Evolutionary conservation across 352 stramenopile species (phyloP).

Genomic region (Phytophthora capsici): DNA sequence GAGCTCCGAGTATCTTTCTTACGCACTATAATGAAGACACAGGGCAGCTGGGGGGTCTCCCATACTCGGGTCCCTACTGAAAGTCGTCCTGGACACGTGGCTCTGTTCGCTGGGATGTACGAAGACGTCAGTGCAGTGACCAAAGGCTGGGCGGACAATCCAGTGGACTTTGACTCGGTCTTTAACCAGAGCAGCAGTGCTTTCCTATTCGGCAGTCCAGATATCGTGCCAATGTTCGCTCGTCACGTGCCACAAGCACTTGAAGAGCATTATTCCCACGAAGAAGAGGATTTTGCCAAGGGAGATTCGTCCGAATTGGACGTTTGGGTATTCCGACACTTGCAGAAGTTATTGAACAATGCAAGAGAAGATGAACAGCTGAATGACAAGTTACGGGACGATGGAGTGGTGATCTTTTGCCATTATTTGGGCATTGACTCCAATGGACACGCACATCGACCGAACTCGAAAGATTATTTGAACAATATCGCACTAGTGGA

Average conservation of each 20-base stretch:
- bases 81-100: slow-evolving; percentile 81
- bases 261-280: slow-evolving; percentile 78
- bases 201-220: slow-evolving; percentile 83
- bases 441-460: slow-evolving; percentile 86
- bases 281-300: slow-evolving; percentile 86
- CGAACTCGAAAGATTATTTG: slow-evolving; percentile 79
- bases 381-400: slow-evolving; percentile 37
- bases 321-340: slow-evolving; percentile 73
- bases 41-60: slow-evolving; percentile 81
- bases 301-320: slow-evolving; percentile 73
- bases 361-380: slow-evolving; percentile 28
- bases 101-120: slow-evolving; percentile 89
- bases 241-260: slow-evolving; percentile 70
- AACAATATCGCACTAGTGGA: slow-evolving; percentile 87
- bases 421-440: slow-evolving; percentile 88
- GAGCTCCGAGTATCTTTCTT: slow-evolving; percentile 67
- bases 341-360: slow-evolving; percentile 51
- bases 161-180: slow-evolving; percentile 88
- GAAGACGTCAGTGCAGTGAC: slow-evolving; percentile 90
- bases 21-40: slow-evolving; percentile 54
- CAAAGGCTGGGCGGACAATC: slow-evolving; percentile 88
- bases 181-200: slow-evolving; percentile 78
- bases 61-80: slow-evolving; percentile 90
- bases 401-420: slow-evolving; percentile 77
- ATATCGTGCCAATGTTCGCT: slow-evolving; percentile 90